phyloP scores from a whole-genome alignment of 331 rosid species.

The Erythrophleum ivorense region DNA sequence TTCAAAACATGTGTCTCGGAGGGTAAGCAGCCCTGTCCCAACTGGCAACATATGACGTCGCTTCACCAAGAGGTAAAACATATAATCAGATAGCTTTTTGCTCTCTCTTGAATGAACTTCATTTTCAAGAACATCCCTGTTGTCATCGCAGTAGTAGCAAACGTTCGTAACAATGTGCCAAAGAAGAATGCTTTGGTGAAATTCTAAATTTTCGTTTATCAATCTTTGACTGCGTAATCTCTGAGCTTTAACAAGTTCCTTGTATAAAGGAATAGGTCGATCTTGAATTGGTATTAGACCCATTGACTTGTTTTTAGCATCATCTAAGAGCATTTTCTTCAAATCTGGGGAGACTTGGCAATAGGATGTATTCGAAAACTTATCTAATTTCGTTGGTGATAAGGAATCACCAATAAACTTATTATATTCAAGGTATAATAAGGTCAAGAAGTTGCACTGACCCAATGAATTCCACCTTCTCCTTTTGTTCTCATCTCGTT shows the following conservation, averaged over 20 bases:
- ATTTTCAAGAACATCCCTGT: too few relatives aligned
- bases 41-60: too few relatives aligned
- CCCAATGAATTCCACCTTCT: not conserved
- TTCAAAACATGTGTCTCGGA: constrained; percentile 20
- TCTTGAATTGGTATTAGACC: not conserved
- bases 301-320: not conserved
- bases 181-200: not conserved
- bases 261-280: not conserved
- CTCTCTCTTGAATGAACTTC: not conserved
- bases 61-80: constrained; percentile 6
- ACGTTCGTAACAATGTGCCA: constrained; percentile 27
- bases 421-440: too few relatives aligned
- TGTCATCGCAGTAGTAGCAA: not conserved
- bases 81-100: constrained; percentile 30
- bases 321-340: not conserved
- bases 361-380: too few relatives aligned
- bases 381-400: not conserved
- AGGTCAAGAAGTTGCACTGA: not conserved
- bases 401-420: not conserved
- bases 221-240: not conserved
- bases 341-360: not conserved
- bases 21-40: not conserved
- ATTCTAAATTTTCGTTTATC: not conserved
- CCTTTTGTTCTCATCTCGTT: not conserved
- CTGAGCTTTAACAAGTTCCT: not conserved